A percentile compares a stretch with the other conserved stretches of the same genome.
Conservation (phyloP, 148 eudicot genomes). For the Chenopodium suecicum region DNA sequence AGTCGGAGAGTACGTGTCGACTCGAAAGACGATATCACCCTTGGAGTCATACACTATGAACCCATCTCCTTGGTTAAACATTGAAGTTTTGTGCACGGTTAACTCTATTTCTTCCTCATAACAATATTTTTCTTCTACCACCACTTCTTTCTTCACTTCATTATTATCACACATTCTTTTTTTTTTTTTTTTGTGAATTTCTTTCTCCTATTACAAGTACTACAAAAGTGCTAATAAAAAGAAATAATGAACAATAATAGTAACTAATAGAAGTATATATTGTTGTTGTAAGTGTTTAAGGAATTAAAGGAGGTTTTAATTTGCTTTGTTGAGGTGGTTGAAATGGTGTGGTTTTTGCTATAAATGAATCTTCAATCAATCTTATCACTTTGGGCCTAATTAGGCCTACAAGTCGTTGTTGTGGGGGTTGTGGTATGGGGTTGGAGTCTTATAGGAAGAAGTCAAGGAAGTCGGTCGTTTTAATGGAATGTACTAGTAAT, state of each 20-base stretch:
- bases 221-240: too few relatives aligned
- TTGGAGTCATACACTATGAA: conserved; percentile 20
- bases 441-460: too few relatives aligned
- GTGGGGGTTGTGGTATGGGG: too few relatives aligned
- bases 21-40: conserved; percentile 26
- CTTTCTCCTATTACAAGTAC: too few relatives aligned
- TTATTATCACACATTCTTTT: background rate
- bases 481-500: too few relatives aligned
- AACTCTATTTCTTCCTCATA: conserved; percentile 17
- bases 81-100: conserved; percentile 28
- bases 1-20: conserved; percentile 7
- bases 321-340: conserved; percentile 21
- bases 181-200: too few relatives aligned
- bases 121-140: conserved; percentile 26
- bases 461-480: too few relatives aligned
- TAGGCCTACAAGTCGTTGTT: too few relatives aligned
- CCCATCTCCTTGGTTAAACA: conserved; percentile 31
- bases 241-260: too few relatives aligned
- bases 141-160: background rate
- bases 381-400: background rate
- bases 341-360: background rate
- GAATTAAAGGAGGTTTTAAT: background rate
- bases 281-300: background rate
- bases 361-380: background rate
- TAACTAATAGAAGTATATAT: background rate